Conservation (phyloP, 176 grass and related monocot species). For the Bonia amplexicaulis region DNA sequence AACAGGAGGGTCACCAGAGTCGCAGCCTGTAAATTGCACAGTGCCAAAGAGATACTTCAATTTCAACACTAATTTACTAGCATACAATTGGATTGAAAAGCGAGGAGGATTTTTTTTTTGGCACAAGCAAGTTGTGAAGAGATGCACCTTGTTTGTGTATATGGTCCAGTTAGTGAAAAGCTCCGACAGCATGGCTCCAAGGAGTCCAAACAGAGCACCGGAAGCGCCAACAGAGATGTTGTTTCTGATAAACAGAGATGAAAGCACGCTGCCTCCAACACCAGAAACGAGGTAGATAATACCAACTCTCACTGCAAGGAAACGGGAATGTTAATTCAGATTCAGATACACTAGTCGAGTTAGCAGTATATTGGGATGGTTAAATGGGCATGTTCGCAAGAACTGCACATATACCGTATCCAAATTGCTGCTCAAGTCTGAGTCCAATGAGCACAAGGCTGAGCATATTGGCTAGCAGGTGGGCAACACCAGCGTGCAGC, state of each 20-base stretch:
- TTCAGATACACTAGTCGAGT: not conserved
- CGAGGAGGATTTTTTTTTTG: not conserved
- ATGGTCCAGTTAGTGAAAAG: conserved; percentile 97
- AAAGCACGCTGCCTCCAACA: conserved; percentile 74
- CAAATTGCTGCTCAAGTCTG: conserved; percentile 92
- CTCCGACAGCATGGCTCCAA: conserved; percentile 93
- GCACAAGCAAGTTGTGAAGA: not conserved
- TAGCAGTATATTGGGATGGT: not conserved
- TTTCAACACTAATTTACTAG: not conserved
- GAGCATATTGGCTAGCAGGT: conserved; percentile 91
- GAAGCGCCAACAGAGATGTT: conserved; percentile 88
- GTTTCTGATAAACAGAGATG: conserved; percentile 80
- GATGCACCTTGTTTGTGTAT: conserved; percentile 81
- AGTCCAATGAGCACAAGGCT: conserved; percentile 85
- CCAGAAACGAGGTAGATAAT: conserved; percentile 80
- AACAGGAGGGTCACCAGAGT: conserved; percentile 63
- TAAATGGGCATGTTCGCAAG: not conserved
- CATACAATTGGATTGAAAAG: no score
- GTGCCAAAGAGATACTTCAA: not conserved
- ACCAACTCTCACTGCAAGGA: conserved; percentile 58
- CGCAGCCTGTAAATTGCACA: conserved; percentile 28
- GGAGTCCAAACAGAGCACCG: conserved; percentile 85
- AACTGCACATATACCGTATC: conserved; percentile 25
- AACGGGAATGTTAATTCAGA: not conserved
- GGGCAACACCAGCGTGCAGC: conserved; percentile 88